Evolutionary conservation across 306 rosid genomes (phyloP).

Genomic region (Vicia sativa): DNA sequence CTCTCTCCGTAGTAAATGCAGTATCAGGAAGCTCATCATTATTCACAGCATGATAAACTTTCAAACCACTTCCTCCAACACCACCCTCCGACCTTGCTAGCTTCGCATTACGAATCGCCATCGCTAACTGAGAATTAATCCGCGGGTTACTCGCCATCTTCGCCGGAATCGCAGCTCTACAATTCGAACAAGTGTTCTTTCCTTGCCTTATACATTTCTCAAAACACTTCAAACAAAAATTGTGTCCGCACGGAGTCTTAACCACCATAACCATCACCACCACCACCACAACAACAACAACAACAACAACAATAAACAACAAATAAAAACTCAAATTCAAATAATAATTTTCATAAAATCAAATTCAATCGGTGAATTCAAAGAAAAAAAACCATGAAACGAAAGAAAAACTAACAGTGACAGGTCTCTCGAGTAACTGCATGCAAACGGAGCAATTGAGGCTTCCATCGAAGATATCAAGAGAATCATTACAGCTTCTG

Average conservation of each 20-base stretch:
- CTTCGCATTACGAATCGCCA: constrained; percentile 68
- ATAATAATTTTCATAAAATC: neutral
- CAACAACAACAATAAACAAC: too few relatives aligned
- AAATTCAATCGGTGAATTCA: too few relatives aligned
- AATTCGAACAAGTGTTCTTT: constrained; percentile 56
- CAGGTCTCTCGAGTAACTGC: constrained; percentile 79
- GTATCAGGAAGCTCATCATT: constrained; percentile 64
- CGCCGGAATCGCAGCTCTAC: constrained; percentile 53
- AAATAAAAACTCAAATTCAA: neutral
- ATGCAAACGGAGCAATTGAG: constrained; percentile 70
- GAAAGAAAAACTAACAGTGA: constrained; percentile 53
- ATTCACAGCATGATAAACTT: constrained; percentile 44
- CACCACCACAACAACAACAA: neutral
- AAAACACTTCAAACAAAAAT: constrained; percentile 74
- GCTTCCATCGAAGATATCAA: constrained; percentile 41
- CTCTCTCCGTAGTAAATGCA: constrained; percentile 68
- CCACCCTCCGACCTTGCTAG: constrained; percentile 27
- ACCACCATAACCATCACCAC: too few relatives aligned
- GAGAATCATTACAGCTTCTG: neutral
- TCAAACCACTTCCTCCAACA: neutral
- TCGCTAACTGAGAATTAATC: constrained; percentile 67
- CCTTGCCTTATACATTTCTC: constrained; percentile 65
- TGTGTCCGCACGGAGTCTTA: constrained; percentile 87
- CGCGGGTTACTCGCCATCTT: constrained; percentile 70
- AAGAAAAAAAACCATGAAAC: neutral